Evolutionary conservation across 2,329 filamentous ascomycete species (phyloP).

Genomic region (Aspergillus brasiliensis): DNA sequence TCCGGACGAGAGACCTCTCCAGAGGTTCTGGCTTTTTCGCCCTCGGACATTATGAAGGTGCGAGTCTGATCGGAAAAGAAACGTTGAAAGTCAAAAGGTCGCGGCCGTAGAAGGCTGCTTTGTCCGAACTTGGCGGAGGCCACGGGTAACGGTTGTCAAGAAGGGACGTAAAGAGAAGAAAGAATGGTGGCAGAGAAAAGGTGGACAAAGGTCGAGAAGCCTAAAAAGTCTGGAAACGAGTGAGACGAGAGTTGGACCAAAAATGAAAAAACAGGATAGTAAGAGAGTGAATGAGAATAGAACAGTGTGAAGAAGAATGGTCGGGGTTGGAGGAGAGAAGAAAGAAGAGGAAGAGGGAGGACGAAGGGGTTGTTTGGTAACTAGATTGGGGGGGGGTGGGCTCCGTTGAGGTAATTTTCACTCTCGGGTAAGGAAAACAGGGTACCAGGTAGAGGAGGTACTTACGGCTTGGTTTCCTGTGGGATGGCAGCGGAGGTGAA

Average conservation of each 20-base stretch:
- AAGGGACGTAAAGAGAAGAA: constrained; percentile 20
- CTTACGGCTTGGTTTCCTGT: not conserved
- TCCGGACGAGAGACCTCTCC: constrained; percentile 61
- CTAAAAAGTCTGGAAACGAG: constrained; percentile 26
- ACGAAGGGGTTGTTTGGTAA: constrained; percentile 23
- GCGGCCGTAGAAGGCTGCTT: constrained; percentile 47
- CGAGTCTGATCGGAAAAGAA: constrained; percentile 48
- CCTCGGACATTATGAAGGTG: constrained; percentile 59
- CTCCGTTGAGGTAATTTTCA: constrained; percentile 5
- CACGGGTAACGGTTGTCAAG: constrained; percentile 36
- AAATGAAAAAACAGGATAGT: constrained; percentile 9
- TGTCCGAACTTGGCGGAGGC: constrained; percentile 48
- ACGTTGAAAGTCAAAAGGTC: constrained; percentile 51
- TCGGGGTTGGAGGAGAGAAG: constrained; percentile 29
- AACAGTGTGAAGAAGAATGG: constrained; percentile 16
- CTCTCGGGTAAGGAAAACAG: constrained; percentile 1
- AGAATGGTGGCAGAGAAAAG: constrained; percentile 9
- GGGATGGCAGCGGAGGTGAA: constrained; percentile 5
- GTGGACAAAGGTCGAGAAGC: constrained; percentile 14
- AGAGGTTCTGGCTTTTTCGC: constrained; percentile 82
- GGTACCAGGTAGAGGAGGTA: not conserved
- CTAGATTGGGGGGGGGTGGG: constrained; percentile 19
- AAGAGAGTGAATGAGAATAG: constrained; percentile 29
- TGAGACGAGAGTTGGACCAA: constrained; percentile 32
- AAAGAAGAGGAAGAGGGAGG: constrained; percentile 23